A percentile compares a stretch with the other conserved stretches of the same genome.
Evolutionary conservation across 176 grass and related monocot species (phyloP).

Genomic region (Hsuehochloa calcarea): DNA sequence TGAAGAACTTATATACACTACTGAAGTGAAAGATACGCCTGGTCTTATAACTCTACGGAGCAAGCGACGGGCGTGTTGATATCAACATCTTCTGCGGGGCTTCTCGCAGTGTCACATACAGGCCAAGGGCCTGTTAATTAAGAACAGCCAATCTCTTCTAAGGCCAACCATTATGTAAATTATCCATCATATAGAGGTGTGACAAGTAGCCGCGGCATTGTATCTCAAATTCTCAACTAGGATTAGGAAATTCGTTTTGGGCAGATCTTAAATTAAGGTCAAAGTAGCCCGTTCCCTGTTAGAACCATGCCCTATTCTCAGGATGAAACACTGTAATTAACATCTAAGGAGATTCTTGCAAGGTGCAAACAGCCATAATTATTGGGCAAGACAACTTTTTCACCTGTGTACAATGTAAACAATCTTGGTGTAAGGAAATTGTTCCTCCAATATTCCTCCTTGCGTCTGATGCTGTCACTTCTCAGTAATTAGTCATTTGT

Average conservation of each 20-base stretch:
- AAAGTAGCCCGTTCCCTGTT: neutral
- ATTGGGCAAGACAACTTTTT: neutral
- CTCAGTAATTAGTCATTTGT: neutral
- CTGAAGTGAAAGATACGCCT: neutral
- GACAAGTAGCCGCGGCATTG: constrained; percentile 26
- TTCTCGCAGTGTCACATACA: constrained; percentile 21
- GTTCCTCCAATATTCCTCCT: neutral
- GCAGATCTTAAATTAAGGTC: constrained; percentile 28
- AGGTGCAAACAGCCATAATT: neutral
- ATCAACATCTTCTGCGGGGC: neutral
- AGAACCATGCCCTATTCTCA: constrained; percentile 12
- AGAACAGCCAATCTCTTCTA: neutral
- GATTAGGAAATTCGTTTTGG: constrained; percentile 38
- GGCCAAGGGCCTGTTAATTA: neutral
- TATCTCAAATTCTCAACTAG: constrained; percentile 29
- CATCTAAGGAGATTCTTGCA: neutral
- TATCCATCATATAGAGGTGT: constrained; percentile 38
- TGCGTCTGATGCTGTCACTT: neutral
- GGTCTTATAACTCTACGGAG: neutral
- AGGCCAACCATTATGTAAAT: constrained; percentile 30
- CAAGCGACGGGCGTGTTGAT: neutral
- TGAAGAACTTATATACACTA: constrained; percentile 1
- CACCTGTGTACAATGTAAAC: neutral
- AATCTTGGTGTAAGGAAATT: neutral
- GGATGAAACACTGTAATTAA: constrained; percentile 40